Conservation (phyloP, 768 basidiomycete genomes). For the Pulveroboletus sp. region DNA sequence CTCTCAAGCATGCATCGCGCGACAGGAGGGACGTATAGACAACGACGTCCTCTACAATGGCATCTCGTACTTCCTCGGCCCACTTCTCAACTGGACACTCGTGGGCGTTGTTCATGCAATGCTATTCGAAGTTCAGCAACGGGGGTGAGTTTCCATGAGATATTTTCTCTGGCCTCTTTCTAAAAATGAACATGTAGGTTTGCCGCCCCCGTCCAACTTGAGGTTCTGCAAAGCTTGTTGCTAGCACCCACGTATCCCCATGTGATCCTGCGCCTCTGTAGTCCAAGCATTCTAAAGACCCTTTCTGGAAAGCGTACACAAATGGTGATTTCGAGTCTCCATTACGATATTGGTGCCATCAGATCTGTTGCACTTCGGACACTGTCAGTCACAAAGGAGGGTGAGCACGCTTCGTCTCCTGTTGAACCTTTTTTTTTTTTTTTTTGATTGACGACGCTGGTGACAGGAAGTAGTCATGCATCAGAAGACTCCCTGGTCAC, state of each 20-base stretch:
- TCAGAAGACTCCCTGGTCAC: conserved; percentile 15
- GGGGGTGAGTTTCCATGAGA: conserved; percentile 37
- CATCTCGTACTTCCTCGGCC: conserved; percentile 69
- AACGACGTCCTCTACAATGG: conserved; percentile 67
- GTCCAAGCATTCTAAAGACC: conserved; percentile 46
- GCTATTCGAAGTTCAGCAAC: conserved; percentile 53
- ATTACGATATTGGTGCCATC: conserved; percentile 37
- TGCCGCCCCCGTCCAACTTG: conserved; percentile 46
- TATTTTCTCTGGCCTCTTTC: not conserved
- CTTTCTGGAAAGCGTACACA: conserved; percentile 38
- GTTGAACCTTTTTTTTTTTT: not conserved
- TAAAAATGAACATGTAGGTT: conserved; percentile 34
- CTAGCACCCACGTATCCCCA: conserved; percentile 60
- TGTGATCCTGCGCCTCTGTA: conserved; percentile 61
- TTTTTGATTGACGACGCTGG: not conserved
- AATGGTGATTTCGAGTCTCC: conserved; percentile 26
- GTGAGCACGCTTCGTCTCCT: conserved; percentile 24
- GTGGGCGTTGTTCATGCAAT: conserved; percentile 66
- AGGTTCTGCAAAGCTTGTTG: conserved; percentile 64
- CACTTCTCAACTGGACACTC: conserved; percentile 75
- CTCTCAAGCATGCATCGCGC: conserved; percentile 51
- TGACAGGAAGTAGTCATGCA: conserved; percentile 15
- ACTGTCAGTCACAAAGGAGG: conserved; percentile 34
- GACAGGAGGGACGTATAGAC: conserved; percentile 53
- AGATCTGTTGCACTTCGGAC: conserved; percentile 37